Conservation (phyloP, 306 rosid species). For the Argentina anserina region DNA sequence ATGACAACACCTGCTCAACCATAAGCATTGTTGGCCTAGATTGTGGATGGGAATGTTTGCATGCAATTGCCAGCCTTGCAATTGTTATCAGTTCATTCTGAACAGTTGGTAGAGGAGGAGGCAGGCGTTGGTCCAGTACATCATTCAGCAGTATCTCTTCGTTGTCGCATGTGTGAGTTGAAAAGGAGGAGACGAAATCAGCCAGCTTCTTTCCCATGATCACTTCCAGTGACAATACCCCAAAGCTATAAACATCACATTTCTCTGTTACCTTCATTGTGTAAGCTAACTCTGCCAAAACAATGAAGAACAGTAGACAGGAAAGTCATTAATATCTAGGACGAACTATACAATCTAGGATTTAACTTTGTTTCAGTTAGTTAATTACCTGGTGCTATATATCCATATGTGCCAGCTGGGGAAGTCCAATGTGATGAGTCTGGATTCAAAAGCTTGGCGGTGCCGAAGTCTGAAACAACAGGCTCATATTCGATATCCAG, state of each 20-base stretch:
- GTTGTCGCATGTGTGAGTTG: background rate
- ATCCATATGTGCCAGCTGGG: background rate
- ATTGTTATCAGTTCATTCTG: background rate
- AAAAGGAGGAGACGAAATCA: background rate
- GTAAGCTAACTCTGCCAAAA: background rate
- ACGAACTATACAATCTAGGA: too few relatives aligned
- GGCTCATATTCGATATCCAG: background rate
- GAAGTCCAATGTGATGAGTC: background rate
- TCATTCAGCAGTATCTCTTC: background rate
- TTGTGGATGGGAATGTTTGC: background rate
- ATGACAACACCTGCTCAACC: background rate
- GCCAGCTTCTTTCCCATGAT: background rate
- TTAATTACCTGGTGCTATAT: background rate
- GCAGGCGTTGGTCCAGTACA: background rate
- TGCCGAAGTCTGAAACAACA: background rate
- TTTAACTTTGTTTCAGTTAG: too few relatives aligned
- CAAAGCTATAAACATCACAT: background rate
- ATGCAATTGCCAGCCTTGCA: background rate
- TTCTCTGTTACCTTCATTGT: background rate
- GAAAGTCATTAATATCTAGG: too few relatives aligned
- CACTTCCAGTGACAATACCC: background rate
- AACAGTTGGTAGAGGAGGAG: background rate
- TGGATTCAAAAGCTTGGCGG: background rate
- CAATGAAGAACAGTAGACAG: too few relatives aligned
- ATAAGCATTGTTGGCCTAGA: background rate